Evolutionary conservation across 2,329 filamentous ascomycete genomes (phyloP), one percentile per base, ranked within the genome.

Genomic region (Trichoderma sp.): DNA sequence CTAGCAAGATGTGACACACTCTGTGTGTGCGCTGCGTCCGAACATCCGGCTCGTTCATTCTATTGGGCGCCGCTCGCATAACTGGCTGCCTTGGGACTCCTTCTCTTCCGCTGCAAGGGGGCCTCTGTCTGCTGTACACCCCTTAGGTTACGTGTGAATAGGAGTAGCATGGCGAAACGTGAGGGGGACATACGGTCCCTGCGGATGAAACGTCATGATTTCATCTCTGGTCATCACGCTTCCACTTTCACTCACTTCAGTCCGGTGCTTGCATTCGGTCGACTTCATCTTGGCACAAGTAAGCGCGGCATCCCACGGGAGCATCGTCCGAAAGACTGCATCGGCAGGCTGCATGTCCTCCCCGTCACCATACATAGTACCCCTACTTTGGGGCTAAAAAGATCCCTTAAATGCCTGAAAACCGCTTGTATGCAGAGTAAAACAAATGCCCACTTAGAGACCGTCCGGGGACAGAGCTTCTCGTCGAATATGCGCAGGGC

Each of bases 91-190:
- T 39, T 14, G 34, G 12, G 14, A 14, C 3, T 39, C 34, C 12
- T 39, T 14, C 9, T 39, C 34, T 39, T 39, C 34, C 34, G 34
- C 34, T 14, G 34, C 3, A 39, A 30, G 19, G 19, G 50, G 50
- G 17, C 43, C n/a, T 15, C 5, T 12, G 10, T 52, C 50, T 34
- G 26, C 30, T 52, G 26, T 24, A 12, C 30, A 9, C 7, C 15
- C 28, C 17, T 52, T 52, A 15, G 17, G 17, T 30, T 10, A n/a
- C 3, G 21, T 3, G 0, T 15, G 26, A 34, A 39, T 41, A 12
- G 15, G 47, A 21, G 24, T 15, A 43, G 7, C 17, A 51, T 60
- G 26, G 39, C 57, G 45, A 60, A 60, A 60, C 57, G 30, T 43
- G 45, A 28, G 39, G 50, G 45, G 51, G 43, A 51, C 45, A 50